phyloP scores from a whole-genome alignment of 106 monocot species.

The Platanthera zijinensis region DNA sequence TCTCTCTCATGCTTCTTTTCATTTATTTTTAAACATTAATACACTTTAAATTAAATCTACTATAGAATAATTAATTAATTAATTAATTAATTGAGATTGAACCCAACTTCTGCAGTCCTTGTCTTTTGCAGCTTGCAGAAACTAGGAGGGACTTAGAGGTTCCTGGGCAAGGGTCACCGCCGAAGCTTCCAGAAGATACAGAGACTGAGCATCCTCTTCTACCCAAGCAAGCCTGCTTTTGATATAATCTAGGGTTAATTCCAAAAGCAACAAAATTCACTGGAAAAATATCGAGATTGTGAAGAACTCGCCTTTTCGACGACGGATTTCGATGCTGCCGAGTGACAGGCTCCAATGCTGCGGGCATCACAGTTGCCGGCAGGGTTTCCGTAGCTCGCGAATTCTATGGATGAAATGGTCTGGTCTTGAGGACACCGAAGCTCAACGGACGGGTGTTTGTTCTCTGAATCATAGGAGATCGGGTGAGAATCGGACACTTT shows the following conservation, averaged over 20 bases:
- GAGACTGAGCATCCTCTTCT: constrained; percentile 39
- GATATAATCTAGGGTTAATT: not conserved
- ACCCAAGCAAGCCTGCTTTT: constrained; percentile 49
- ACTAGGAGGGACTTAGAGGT: constrained; percentile 43
- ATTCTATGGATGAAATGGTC: constrained; percentile 51
- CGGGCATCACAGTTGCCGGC: constrained; percentile 35
- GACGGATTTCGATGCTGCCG: constrained; percentile 25
- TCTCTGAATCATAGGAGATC: constrained; percentile 3
- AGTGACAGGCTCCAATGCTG: constrained; percentile 44
- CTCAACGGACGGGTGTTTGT: constrained; percentile 6
- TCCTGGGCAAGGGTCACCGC: constrained; percentile 60
- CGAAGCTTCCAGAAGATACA: constrained; percentile 32
- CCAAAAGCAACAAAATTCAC: not conserved
- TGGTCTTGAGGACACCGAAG: constrained; percentile 39
- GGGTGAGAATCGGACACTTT: constrained; percentile 20
- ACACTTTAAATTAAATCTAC: too few species aligned
- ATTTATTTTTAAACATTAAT: not conserved
- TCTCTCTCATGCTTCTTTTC: not conserved
- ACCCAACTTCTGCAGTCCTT: too few species aligned
- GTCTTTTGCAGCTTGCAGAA: constrained; percentile 36
- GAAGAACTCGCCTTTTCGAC: constrained; percentile 37
- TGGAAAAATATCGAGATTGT: not conserved
- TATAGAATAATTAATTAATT: too few species aligned
- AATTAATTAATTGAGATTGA: too few species aligned
- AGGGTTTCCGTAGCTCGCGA: constrained; percentile 65